A percentile compares a stretch with the other conserved stretches of the same genome.
phyloP scores from a whole-genome alignment of 768 basidiomycete genomes.

The Leccinum variicolor region DNA sequence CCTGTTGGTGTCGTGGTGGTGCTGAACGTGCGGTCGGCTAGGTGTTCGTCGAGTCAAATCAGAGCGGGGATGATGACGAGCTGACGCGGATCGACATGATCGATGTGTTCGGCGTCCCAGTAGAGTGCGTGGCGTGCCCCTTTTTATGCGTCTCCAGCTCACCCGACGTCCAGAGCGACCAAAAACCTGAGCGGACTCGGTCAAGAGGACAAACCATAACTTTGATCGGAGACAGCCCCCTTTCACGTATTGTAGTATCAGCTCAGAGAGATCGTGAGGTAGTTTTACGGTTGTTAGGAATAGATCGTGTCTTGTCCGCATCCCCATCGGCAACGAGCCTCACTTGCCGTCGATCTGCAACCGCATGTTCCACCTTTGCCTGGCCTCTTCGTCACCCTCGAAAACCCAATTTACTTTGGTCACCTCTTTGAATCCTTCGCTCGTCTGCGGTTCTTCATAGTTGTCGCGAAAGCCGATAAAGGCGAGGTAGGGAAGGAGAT shows the following conservation, averaged over 20 bases:
- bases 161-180: constrained; percentile 28
- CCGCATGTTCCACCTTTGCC: constrained; percentile 79
- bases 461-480: constrained; percentile 55
- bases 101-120: constrained; percentile 58
- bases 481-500: constrained; percentile 56
- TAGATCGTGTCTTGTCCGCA: constrained; percentile 3
- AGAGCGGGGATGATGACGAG: constrained; percentile 52
- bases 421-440: constrained; percentile 79
- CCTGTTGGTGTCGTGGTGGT: neutral
- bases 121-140: constrained; percentile 43
- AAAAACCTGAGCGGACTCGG: constrained; percentile 38
- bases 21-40: constrained; percentile 25
- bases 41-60: constrained; percentile 71
- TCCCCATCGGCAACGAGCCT: constrained; percentile 4
- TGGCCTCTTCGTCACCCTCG: constrained; percentile 70
- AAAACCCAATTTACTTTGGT: constrained; percentile 79
- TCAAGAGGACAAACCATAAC: constrained; percentile 30
- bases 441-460: constrained; percentile 61
- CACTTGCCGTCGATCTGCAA: constrained; percentile 73
- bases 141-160: neutral
- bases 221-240: neutral
- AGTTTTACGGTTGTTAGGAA: neutral
- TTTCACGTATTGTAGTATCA: neutral
- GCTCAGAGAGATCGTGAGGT: neutral
- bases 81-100: constrained; percentile 62